phyloP scores from a whole-genome alignment of 495 filamentous ascomycete species.

The Xylaria grammica region DNA sequence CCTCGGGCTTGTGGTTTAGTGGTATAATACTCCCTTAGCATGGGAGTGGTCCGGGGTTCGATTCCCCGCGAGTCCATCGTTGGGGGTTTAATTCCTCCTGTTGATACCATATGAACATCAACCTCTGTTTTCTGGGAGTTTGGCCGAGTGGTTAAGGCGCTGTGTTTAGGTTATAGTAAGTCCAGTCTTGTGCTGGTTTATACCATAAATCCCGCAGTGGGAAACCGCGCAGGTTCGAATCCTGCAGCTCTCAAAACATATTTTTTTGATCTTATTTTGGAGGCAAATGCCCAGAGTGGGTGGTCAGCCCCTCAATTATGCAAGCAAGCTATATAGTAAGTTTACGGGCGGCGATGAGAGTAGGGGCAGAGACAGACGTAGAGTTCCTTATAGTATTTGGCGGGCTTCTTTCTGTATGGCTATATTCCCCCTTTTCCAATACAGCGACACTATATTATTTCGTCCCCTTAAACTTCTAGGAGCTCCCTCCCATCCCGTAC shows the following conservation, averaged over 20 bases:
- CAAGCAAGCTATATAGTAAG: no score
- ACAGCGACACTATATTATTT: no score
- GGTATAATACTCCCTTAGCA: slow-evolving; percentile 44
- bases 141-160: slow-evolving; percentile 28
- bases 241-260: slow-evolving; percentile 21
- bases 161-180: slow-evolving; percentile 20
- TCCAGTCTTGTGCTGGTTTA: background rate
- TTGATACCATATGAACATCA: slow-evolving; percentile 18
- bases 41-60: slow-evolving; percentile 60
- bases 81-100: slow-evolving; percentile 22
- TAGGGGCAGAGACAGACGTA: no score
- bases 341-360: no score
- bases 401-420: no score
- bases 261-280: slow-evolving; percentile 6
- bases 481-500: no score
- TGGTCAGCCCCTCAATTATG: no score
- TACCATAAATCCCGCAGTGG: slow-evolving; percentile 25
- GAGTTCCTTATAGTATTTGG: no score
- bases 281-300: no score
- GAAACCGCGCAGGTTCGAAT: slow-evolving; percentile 30
- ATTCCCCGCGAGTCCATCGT: slow-evolving; percentile 52
- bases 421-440: no score
- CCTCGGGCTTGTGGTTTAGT: slow-evolving; percentile 27
- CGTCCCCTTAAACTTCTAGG: no score
- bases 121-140: slow-evolving; percentile 19